A percentile compares a stretch with the other conserved stretches of the same genome.
Conservation (phyloP, 129 eudicot genomes). For the Smallanthus sonchifolius region DNA sequence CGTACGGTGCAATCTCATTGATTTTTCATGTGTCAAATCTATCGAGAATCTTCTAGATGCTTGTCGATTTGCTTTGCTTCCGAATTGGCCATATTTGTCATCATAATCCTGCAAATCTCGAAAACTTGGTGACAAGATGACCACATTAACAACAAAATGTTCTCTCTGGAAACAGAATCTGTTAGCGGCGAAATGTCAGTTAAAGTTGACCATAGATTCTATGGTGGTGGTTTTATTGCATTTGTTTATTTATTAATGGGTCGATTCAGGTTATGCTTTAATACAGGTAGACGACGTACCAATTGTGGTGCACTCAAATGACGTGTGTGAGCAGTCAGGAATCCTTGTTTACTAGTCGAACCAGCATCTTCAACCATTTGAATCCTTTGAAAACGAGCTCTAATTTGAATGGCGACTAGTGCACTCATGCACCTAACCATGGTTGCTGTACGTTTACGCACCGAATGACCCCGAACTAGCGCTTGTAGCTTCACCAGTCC, state of each 20-base stretch:
- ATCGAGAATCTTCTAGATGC: conserved; percentile 26
- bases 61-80: conserved; percentile 31
- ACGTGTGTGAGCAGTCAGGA: conserved; percentile 12
- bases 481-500: conserved; percentile 87
- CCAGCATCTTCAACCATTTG: conserved; percentile 38
- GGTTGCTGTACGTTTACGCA: conserved; percentile 54
- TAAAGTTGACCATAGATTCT: too few relatives aligned
- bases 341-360: conserved; percentile 1
- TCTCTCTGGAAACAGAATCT: too few relatives aligned
- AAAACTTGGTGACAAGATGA: not conserved
- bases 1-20: conserved; percentile 19
- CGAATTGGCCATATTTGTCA: conserved; percentile 16
- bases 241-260: not conserved
- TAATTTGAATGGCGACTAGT: conserved; percentile 60
- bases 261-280: not conserved
- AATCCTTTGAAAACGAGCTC: conserved; percentile 71
- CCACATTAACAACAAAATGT: not conserved
- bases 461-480: conserved; percentile 67
- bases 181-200: not conserved
- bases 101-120: conserved; percentile 25
- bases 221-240: not conserved
- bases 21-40: conserved; percentile 22
- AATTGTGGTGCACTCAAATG: conserved; percentile 20
- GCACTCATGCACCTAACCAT: conserved; percentile 69
- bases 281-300: conserved; percentile 7